Evolutionary conservation across 768 basidiomycete species (phyloP).

Genomic region (Suillus discolor): DNA sequence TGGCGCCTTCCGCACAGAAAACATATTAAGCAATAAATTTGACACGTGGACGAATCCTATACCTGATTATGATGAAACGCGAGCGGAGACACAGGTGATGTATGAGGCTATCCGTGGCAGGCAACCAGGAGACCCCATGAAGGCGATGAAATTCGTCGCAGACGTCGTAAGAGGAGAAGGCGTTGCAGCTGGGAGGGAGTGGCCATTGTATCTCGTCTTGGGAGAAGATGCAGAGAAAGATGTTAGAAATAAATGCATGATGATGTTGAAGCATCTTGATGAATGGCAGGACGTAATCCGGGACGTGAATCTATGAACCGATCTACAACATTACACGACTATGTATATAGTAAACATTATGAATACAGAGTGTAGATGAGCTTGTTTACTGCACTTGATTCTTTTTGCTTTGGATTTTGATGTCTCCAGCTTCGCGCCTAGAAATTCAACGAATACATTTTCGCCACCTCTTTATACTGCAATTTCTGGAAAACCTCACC

Average conservation of each 20-base stretch:
- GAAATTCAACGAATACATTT: too few relatives aligned
- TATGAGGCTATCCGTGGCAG: slow-evolving; percentile 43
- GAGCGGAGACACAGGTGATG: slow-evolving; percentile 31
- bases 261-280: slow-evolving; percentile 47
- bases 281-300: slow-evolving; percentile 56
- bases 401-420: not conserved
- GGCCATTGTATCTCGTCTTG: slow-evolving; percentile 51
- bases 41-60: slow-evolving; percentile 41
- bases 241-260: slow-evolving; percentile 49
- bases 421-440: too few relatives aligned
- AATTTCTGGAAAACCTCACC: too few relatives aligned
- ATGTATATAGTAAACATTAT: not conserved
- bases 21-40: slow-evolving; percentile 47
- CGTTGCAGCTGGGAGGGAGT: slow-evolving; percentile 44
- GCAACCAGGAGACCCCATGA: slow-evolving; percentile 57
- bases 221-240: slow-evolving; percentile 58
- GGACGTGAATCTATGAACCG: slow-evolving; percentile 41
- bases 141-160: slow-evolving; percentile 53
- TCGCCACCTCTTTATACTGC: too few relatives aligned
- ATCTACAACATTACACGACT: too few relatives aligned
- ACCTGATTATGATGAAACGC: slow-evolving; percentile 49
- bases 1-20: slow-evolving; percentile 62
- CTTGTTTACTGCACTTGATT: too few relatives aligned
- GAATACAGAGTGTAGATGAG: not conserved
- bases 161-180: slow-evolving; percentile 56